Conservation (phyloP, 257 asterid species). For the Jacaranda mimosifolia region DNA sequence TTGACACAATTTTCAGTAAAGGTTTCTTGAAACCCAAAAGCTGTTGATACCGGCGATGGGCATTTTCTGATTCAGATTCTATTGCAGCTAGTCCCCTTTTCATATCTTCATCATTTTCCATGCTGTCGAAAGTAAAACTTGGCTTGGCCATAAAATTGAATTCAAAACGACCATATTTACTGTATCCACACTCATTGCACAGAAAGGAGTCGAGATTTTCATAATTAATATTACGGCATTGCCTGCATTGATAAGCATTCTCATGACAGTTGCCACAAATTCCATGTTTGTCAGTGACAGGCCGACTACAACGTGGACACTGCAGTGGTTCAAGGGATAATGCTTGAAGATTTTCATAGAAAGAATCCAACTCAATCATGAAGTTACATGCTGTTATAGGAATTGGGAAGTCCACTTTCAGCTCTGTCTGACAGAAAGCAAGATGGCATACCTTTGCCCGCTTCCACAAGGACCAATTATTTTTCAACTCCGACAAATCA, state of each 20-base stretch:
- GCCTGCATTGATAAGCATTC: conserved; percentile 99
- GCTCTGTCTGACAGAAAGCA: conserved; percentile 92
- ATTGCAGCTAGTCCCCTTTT: conserved; percentile 95
- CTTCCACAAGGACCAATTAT: conserved; percentile 98
- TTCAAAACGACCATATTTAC: conserved; percentile 99
- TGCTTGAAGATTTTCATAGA: conserved; percentile 98
- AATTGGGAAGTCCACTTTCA: conserved; percentile 93
- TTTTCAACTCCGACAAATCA: conserved; percentile 95
- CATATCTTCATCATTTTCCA: conserved; percentile 99
- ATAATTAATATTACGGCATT: conserved; percentile 97
- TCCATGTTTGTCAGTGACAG: conserved; percentile 98
- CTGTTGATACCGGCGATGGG: conserved; percentile 98
- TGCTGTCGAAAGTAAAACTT: conserved; percentile 94
- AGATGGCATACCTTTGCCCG: conserved; percentile 98
- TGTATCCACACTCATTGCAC: conserved; percentile 98
- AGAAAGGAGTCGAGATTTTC: conserved; percentile 97
- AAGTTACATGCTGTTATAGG: conserved; percentile 98
- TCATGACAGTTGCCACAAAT: conserved; percentile 96
- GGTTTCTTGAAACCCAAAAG: conserved; percentile 99
- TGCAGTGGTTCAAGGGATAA: conserved; percentile 98
- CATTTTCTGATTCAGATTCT: conserved; percentile 97
- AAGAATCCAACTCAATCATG: conserved; percentile 97
- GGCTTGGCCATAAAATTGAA: conserved; percentile 99
- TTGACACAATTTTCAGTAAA: conserved; percentile 90
- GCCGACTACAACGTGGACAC: conserved; percentile 98